Evolutionary conservation across 257 asterid genomes (phyloP), one percentile per base, ranked within the genome.

Genomic region (Petrea volubilis): DNA sequence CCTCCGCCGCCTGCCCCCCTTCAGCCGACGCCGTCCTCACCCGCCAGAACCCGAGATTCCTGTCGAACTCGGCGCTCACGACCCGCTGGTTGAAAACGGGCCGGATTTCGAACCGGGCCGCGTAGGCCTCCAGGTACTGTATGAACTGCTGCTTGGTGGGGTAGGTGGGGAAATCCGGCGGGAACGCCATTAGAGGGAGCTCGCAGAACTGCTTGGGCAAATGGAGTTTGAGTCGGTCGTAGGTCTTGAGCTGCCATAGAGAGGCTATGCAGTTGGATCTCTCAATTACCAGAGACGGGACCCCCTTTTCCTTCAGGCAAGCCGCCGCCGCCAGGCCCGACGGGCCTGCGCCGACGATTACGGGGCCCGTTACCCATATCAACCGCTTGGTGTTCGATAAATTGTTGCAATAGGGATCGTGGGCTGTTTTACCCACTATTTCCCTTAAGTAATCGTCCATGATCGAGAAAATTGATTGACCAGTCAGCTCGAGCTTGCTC

Each of bases 311-410:
- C 51, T 77, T 79, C 62, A 93, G 44, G 63, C 98, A 90, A 1
- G 96, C 97, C 0, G 97, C 93, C 6, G 79, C 92, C 0, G 98
- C 98, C 9, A 93, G 79, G 0, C 98, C 97, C 21, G 96, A 88
- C 0, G 98, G 97, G 5, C 98, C 97, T 0, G 96, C 98, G 0
- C 98, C 98, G 10, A 92, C 88, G 40, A 93, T 90, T 0, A 93
- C 74, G 0, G 98, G 91, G 1, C 89, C 90, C 8, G 88, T 87
- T 0, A 90, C 82, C 50, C 74, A 75, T 0, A 86, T 71, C 64
- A 81, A 61, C 23, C 81, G 65, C 4, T 50, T 13, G 10, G 53
- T 7, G n/a, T n/a, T n/a, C 41, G 31, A 38, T 7, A 7, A 38
- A 6, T 47, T 49, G 24, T 44, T 76, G 76, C 11, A 33, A 74